Evolutionary conservation across 306 rosid genomes (phyloP).

Genomic region (Cucurbita ficifolia): DNA sequence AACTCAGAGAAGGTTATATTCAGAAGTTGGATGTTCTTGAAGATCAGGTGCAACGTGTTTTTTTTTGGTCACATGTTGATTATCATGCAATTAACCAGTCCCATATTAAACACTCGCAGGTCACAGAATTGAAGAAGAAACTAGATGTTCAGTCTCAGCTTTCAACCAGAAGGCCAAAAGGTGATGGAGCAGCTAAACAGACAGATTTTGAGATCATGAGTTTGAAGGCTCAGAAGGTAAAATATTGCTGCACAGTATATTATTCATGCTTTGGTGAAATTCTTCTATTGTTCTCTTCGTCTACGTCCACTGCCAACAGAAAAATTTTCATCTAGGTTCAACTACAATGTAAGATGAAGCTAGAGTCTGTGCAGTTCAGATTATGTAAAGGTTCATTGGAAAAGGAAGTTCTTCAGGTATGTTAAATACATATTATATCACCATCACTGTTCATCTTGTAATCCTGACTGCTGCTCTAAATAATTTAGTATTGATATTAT

Average conservation of each 20-base stretch:
- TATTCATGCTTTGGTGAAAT: background rate
- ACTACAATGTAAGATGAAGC: conserved; percentile 69
- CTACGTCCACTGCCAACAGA: background rate
- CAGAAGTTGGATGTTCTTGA: conserved; percentile 67
- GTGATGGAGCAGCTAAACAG: conserved; percentile 41
- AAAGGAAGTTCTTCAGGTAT: conserved; percentile 83
- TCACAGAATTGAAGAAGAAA: conserved; percentile 58
- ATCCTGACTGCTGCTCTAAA: background rate
- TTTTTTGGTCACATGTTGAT: background rate
- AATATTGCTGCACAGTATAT: background rate
- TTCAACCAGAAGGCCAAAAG: conserved; percentile 51
- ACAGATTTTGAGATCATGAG: conserved; percentile 56
- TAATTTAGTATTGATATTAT: background rate
- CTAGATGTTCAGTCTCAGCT: conserved; percentile 59
- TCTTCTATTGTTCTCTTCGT: background rate
- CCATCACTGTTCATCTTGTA: background rate
- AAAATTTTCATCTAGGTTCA: conserved; percentile 48
- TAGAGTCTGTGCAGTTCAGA: conserved; percentile 70
- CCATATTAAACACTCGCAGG: conserved; percentile 26
- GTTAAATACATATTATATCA: background rate
- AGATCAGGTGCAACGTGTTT: conserved; percentile 47
- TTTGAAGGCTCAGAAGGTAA: conserved; percentile 85
- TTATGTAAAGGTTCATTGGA: conserved; percentile 50
- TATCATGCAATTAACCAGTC: background rate
- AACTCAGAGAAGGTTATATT: conserved; percentile 69